Evolutionary conservation across 768 basidiomycete genomes (phyloP).

Genomic region (Russula brevipes): DNA sequence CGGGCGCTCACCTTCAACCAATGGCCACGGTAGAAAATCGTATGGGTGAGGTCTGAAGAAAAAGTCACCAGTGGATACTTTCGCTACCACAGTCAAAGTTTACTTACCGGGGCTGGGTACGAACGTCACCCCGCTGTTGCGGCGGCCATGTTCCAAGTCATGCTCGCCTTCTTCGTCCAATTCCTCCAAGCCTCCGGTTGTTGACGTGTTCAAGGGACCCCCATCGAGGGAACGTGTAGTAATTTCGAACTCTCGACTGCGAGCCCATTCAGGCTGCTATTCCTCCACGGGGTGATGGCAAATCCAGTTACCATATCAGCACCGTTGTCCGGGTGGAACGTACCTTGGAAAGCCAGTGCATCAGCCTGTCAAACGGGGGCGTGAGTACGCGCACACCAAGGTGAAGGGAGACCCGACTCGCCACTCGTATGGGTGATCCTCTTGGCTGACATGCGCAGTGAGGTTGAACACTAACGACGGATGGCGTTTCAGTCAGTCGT

Average conservation of each 20-base stretch:
- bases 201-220: constrained; percentile 56
- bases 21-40: constrained; percentile 85
- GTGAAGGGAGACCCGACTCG: constrained; percentile 30
- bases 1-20: constrained; percentile 67
- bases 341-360: constrained; percentile 87
- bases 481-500: constrained; percentile 19
- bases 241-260: constrained; percentile 84
- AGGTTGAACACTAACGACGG: constrained; percentile 66
- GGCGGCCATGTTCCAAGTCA: constrained; percentile 59
- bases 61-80: background rate
- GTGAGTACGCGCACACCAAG: constrained; percentile 3
- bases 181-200: constrained; percentile 62
- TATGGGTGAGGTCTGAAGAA: constrained; percentile 70
- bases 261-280: constrained; percentile 87
- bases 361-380: constrained; percentile 48
- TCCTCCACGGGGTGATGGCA: constrained; percentile 11
- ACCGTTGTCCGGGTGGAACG: constrained; percentile 18
- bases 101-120: constrained; percentile 71
- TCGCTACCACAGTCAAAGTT: constrained; percentile 10
- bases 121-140: constrained; percentile 74
- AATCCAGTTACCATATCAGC: background rate
- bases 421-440: constrained; percentile 87
- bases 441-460: constrained; percentile 82
- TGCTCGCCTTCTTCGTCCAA: constrained; percentile 53
- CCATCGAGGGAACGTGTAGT: constrained; percentile 70